A percentile compares a stretch with the other conserved stretches of the same genome.
Evolutionary conservation across 345 rosid species (phyloP).

Genomic region (Eucalyptus paniculata): DNA sequence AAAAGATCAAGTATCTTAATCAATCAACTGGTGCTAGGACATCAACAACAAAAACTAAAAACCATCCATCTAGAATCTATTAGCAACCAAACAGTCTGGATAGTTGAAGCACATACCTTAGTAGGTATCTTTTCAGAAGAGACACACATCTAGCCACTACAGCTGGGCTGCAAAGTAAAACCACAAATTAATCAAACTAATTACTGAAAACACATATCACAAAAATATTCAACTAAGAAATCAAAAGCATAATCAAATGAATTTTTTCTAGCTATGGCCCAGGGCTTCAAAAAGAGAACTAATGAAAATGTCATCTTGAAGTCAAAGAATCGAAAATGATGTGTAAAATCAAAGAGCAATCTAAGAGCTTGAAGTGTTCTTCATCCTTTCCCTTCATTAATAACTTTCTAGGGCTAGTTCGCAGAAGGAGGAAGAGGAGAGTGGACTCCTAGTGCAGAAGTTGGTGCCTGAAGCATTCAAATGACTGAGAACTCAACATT

Average conservation of each 20-base stretch:
- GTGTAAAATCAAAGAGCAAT: background rate
- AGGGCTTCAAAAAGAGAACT: background rate
- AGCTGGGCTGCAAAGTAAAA: conserved; percentile 69
- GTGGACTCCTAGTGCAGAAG: background rate
- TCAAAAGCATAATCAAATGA: background rate
- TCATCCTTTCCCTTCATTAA: background rate
- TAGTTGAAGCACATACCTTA: conserved; percentile 40
- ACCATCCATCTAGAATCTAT: background rate
- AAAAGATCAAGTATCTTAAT: background rate
- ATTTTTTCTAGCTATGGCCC: background rate
- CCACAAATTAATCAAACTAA: background rate
- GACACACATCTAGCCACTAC: conserved; percentile 95
- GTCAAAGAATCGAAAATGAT: background rate
- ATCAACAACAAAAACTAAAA: background rate
- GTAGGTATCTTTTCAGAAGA: conserved; percentile 76
- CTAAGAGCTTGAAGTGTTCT: background rate
- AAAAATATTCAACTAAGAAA: background rate
- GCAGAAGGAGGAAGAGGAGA: background rate
- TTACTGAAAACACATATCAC: background rate
- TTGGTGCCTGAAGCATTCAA: background rate
- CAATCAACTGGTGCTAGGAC: background rate
- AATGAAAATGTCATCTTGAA: background rate
- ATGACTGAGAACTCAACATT: background rate
- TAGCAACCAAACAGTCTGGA: background rate
- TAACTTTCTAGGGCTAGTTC: background rate